Base-by-base conservation (phyloP, 2,329 filamentous ascomycete species). In the Ceratocystis ficicola region DNA sequence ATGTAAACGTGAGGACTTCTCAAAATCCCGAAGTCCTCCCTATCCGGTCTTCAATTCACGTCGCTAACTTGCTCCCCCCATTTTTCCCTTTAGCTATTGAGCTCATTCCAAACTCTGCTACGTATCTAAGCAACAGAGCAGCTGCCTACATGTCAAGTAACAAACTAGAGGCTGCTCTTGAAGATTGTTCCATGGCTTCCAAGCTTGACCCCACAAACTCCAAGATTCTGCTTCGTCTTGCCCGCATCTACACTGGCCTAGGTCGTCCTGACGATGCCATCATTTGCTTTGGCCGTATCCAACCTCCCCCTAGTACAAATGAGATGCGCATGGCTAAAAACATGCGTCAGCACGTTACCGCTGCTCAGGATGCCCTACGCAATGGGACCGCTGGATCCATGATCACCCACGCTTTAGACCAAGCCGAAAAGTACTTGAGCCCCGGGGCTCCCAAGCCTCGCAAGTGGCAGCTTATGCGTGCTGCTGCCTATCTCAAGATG, bases 401-500 rank as follows among this genome's bases (percentile, higher is more conserved):
- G 92, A 90, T 89, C 17, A 80, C 96, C 64, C 90, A 94, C 75
- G 93, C 91, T 8, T 82, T 99, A 50, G 92, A 97, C 71, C 88
- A 94, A 77, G 94, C 94, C 7, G 90, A 94, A 73, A 86, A 87
- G 72, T 82, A 86, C 2, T 82, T 99, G 3, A 92, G 90, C 10
- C 72, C 79, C 10, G 83, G 84, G n/a, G 90, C 90, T 25, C 80
- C 83, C 71, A 89, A 87, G 76, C 94, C 94, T 46, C 85, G 93
- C 73, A 94, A 94, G 77, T 99, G 94, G 94, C 89, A 88, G 73
- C 79, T 97, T 68, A 87, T 99, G 86, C 86, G 90, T 44, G 93
- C 90, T 67, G 90, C 96, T 76, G 93, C 93, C 8, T 89, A 95
- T 72, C 77, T 99, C 68, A 93, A 92, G 78, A 95, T 97, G 86